Percentiles rank a stretch among this genome's conserved stretches.
phyloP scores from a whole-genome alignment of 73 alveolate genomes.

The Uronychia binucleata region DNA sequence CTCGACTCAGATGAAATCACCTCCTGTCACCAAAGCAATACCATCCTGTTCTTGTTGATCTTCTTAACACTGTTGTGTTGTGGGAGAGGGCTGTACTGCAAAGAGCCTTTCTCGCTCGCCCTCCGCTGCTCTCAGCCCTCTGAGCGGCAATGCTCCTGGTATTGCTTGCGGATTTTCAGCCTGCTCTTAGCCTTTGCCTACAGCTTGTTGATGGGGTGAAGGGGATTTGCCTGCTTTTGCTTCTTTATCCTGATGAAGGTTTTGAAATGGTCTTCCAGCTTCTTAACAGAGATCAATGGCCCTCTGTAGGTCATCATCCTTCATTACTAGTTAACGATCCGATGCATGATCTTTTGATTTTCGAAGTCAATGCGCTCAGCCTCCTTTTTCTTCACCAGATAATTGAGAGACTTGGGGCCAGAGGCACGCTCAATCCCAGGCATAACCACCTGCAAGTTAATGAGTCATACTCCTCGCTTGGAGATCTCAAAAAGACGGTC shows the following conservation, averaged over 20 bases:
- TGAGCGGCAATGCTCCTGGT: not conserved
- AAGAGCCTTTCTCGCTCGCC: not conserved
- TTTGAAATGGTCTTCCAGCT: not conserved
- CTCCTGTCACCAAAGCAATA: too few relatives aligned
- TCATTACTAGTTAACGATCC: constrained; percentile 37
- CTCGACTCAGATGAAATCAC: too few relatives aligned
- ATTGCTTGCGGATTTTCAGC: not conserved
- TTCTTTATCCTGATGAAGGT: not conserved
- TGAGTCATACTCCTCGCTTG: constrained; percentile 42
- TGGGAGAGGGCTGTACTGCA: not conserved
- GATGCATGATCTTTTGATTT: constrained; percentile 40
- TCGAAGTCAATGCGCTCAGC: constrained; percentile 63
- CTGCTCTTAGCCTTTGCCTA: not conserved
- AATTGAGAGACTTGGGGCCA: constrained; percentile 22
- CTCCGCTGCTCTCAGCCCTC: not conserved
- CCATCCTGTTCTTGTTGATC: not conserved
- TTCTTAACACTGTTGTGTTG: not conserved
- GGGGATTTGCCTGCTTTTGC: not conserved
- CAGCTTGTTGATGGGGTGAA: not conserved
- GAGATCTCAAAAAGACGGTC: constrained; percentile 50
- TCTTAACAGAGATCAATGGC: not conserved
- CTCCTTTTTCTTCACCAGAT: constrained; percentile 35
- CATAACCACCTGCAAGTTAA: not conserved
- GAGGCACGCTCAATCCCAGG: not conserved
- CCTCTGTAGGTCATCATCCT: not conserved